phyloP scores from a whole-genome alignment of 2,329 filamentous ascomycete genomes.

The Colletotrichum endophyticum region DNA sequence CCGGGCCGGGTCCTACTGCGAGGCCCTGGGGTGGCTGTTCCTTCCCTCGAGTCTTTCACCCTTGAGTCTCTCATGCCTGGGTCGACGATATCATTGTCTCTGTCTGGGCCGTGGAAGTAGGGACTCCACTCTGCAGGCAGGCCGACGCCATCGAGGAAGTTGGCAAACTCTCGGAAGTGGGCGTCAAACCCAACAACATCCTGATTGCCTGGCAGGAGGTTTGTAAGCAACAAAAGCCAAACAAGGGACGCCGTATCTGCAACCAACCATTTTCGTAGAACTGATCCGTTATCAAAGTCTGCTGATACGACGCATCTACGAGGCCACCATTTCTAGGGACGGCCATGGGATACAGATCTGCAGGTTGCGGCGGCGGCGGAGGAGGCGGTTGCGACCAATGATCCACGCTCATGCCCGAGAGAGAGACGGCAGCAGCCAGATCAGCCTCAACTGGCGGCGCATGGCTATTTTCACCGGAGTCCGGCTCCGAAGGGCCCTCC shows the following conservation, averaged over 20 bases:
- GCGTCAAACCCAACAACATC: constrained; percentile 26
- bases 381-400: constrained; percentile 24
- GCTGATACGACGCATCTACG: constrained; percentile 24
- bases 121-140: constrained; percentile 43
- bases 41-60: constrained; percentile 7
- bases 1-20: constrained; percentile 27
- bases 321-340: constrained; percentile 2
- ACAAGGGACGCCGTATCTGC: not conserved
- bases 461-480: constrained; percentile 29
- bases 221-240: not conserved
- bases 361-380: not conserved
- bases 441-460: constrained; percentile 30
- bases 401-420: constrained; percentile 35
- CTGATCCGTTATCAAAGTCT: constrained; percentile 29
- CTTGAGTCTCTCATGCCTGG: constrained; percentile 12
- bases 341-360: constrained; percentile 9
- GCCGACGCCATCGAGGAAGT: constrained; percentile 40
- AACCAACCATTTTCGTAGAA: constrained; percentile 26
- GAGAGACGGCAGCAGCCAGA: constrained; percentile 32
- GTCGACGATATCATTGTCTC: constrained; percentile 26
- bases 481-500: constrained; percentile 19
- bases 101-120: constrained; percentile 33
- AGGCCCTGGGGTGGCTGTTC: constrained; percentile 8
- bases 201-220: not conserved
- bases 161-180: constrained; percentile 42